These are phyloP conservation scores for Hymenoscyphus fructigenus DNA, from an alignment of 2,329 filamentous ascomycete genomes.

Conservation along the genomic window DNA sequence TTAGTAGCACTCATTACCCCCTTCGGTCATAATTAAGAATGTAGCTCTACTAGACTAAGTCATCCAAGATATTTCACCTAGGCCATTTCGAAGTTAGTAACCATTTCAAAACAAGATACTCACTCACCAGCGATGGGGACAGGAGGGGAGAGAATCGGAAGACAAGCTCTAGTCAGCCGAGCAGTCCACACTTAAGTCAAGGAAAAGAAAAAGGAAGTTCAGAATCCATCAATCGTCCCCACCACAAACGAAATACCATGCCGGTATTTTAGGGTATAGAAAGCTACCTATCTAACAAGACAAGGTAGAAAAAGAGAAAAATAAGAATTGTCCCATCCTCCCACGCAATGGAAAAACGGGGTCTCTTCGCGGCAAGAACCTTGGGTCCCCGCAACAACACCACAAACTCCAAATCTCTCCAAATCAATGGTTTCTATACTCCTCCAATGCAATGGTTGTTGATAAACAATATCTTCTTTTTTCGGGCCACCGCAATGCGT, in stretches of 20 bases:
- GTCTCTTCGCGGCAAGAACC: background rate
- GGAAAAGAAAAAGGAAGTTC: background rate
- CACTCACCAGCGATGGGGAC: too few relatives aligned
- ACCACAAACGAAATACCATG: background rate
- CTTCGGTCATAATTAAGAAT: too few relatives aligned
- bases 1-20: too few relatives aligned
- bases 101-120: too few relatives aligned
- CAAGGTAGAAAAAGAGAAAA: background rate
- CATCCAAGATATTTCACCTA: too few relatives aligned
- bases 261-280: background rate
- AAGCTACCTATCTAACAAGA: slow-evolving; percentile 2
- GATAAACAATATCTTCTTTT: background rate
- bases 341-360: background rate
- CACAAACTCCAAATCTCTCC: background rate
- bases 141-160: background rate
- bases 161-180: background rate
- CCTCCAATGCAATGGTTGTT: background rate
- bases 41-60: too few relatives aligned
- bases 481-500: background rate
- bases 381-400: too few relatives aligned
- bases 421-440: too few relatives aligned
- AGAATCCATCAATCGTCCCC: background rate
- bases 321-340: background rate
- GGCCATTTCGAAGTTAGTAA: too few relatives aligned
- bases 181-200: background rate